Evolutionary conservation across 441 rosid genomes (phyloP), one percentile per base, ranked within the genome.

Genomic region (Jatropha podagrica): DNA sequence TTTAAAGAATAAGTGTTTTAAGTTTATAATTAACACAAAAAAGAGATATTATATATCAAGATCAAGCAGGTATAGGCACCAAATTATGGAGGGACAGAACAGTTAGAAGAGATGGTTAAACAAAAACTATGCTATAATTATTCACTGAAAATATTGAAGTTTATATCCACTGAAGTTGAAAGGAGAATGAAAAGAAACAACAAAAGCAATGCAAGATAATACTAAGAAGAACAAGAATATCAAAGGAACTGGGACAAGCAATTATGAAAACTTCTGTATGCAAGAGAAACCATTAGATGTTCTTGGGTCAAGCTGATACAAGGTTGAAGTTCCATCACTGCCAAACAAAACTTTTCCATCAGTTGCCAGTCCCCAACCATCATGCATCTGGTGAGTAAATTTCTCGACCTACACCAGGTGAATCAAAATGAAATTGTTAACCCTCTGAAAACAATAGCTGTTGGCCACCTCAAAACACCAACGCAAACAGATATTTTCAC

Each of bases 361-460:
- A 40, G 95, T 91, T 72, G 98, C 93, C 65, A 94, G 85, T 67
- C 99, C 98, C 97, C 99, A 96, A 12, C 97, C 99, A 86, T 96
- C 99, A 63, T 84, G 65, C 99, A 96, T 96, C 80, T 85, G 79
- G 83, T 96, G 97, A 72, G 82, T 85, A 83, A 94, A 94, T 80
- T 83, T 72, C 68, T 78, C 76, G 55, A 88, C 78, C 99, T 96
- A 90, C 85, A 86, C 18, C 6, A 73, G 60, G 13, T 46, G 76
- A 23, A 70, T 7, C 26, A 44, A 60, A 71, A 27, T 11, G 42
- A 60, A 59, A 65, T 65, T 58, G 54, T 65, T n/a, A 63, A 42
- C 41, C 17, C 60, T 68, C 72, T 61, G 48, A 14, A 51, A 65
- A 14, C 58, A 67, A 48, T 15, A 72, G 65, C 38, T 54, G 26